Conservation (phyloP, 73 alveolate species). For the Tetrahymena malaccensis region DNA sequence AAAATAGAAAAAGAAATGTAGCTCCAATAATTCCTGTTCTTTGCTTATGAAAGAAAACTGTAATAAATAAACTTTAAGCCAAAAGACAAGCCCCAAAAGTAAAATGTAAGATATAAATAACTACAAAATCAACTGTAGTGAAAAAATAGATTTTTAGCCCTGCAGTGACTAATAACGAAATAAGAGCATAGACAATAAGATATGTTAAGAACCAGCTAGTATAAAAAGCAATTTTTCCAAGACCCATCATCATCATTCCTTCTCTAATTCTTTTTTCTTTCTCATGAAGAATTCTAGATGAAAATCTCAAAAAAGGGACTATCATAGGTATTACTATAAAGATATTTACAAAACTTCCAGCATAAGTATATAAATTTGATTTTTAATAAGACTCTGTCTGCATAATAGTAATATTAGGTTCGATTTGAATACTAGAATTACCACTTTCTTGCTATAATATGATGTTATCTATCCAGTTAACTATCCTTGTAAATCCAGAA, state of each 20-base stretch:
- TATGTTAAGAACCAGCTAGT: constrained; percentile 79
- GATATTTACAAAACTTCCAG: constrained; percentile 2
- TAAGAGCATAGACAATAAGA: constrained; percentile 57
- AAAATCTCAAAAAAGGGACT: constrained; percentile 17
- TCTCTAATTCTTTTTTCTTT: constrained; percentile 93
- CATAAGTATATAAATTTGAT: neutral
- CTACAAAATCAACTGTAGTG: constrained; percentile 44
- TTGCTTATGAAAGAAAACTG: constrained; percentile 71
- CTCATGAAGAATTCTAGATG: constrained; percentile 52
- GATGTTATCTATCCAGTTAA: constrained; percentile 19
- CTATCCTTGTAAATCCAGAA: constrained; percentile 18
- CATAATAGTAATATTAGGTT: constrained; percentile 4
- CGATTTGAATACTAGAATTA: neutral
- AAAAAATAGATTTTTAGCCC: constrained; percentile 47
- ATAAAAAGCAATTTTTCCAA: constrained; percentile 80
- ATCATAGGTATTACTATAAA: constrained; percentile 17
- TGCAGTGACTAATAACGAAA: constrained; percentile 57
- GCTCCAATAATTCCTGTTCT: constrained; percentile 71
- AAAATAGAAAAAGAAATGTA: constrained; percentile 44
- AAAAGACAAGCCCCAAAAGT: constrained; percentile 56
- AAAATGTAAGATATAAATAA: constrained; percentile 59
- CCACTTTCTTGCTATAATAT: constrained; percentile 1
- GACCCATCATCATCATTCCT: constrained; percentile 98
- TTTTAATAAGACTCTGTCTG: constrained; percentile 2
- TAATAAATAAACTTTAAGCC: constrained; percentile 60